Base-by-base conservation (phyloP, 148 eudicot species). In the Hydrangea macrophylla region DNA sequence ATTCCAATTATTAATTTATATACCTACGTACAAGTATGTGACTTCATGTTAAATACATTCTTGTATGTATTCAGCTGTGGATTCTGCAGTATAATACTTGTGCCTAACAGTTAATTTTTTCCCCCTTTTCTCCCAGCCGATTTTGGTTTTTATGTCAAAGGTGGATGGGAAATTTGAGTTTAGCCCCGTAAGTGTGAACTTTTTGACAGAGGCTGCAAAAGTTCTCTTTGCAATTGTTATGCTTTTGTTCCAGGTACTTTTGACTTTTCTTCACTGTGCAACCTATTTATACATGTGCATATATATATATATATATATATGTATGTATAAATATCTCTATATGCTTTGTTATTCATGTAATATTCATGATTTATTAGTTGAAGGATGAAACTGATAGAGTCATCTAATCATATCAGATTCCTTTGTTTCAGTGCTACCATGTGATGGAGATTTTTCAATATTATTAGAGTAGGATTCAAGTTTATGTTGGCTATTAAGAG, bases 141-240 rank as follows among this genome's bases (percentile, higher is more conserved):
- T 89, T 62, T 75, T 89, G 81, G 91, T 89, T 27, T 86, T 68
- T 81, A 89, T 86, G 96, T 89, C 96, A 62, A 89, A 89, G 81
- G 96, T 84, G 74, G 87, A 89, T 86, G 96, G 96, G 55, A 83
- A 76, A 70, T 89, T 89, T 63, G 72, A 89, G 50, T 89, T 89
- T 62, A 89, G 91, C 75, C 96, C 96, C 20, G 74, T 89, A 55
- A 89, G 96, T 65, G 96, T 89, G 35, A 89, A 89, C 85, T 89
- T 89, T 73, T 78, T 89, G 81, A 89, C 87, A 4, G 96, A 89
- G 80, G 60, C 74, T 60, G 74, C 83, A 48, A 86, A 86, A 61
- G 91, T 89, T 39, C 24, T 84, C 73, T 84, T 89, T 81, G 96
- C 96, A 71, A 55, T 89, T 28, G 74, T 86, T 30, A 89, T 89